A percentile compares a stretch with the other conserved stretches of the same genome.
These are phyloP conservation scores for Phoma sp. DNA, from an alignment of 2,329 filamentous ascomycete species.

Conservation along the genomic window DNA sequence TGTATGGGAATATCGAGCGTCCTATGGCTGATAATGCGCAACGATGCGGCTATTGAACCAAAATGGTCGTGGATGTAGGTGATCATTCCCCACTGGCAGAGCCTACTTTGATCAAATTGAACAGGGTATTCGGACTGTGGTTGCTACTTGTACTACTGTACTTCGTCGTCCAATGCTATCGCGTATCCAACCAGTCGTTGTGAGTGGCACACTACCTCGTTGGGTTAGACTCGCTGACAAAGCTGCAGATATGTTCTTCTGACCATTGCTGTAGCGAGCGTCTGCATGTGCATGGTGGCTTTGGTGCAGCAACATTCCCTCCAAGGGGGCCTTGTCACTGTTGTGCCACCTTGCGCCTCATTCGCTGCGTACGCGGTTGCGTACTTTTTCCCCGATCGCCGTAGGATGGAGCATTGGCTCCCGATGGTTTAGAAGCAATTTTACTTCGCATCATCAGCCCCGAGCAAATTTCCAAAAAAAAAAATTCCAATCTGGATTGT, in stretches of 20 bases:
- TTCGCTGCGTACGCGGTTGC: slow-evolving; percentile 28
- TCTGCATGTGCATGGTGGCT: slow-evolving; percentile 25
- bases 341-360: slow-evolving; percentile 26
- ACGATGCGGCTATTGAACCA: slow-evolving; percentile 23
- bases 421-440: no score
- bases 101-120: not conserved
- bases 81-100: not conserved
- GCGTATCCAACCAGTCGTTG: not conserved
- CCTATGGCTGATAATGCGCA: slow-evolving; percentile 29
- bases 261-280: slow-evolving; percentile 10
- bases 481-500: no score
- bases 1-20: slow-evolving; percentile 29
- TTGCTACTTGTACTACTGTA: not conserved
- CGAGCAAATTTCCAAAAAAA: no score
- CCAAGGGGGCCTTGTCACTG: slow-evolving; percentile 22
- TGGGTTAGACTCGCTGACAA: not conserved
- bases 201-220: not conserved
- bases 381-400: slow-evolving; percentile 22
- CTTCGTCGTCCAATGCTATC: not conserved
- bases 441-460: no score
- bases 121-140: not conserved
- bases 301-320: slow-evolving; percentile 25
- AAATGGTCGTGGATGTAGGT: slow-evolving; percentile 29
- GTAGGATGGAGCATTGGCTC: not conserved
- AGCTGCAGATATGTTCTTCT: slow-evolving; percentile 13